Evolutionary conservation across 2,329 filamentous ascomycete species (phyloP).

Genomic region (Fusarium pseudonygamai): DNA sequence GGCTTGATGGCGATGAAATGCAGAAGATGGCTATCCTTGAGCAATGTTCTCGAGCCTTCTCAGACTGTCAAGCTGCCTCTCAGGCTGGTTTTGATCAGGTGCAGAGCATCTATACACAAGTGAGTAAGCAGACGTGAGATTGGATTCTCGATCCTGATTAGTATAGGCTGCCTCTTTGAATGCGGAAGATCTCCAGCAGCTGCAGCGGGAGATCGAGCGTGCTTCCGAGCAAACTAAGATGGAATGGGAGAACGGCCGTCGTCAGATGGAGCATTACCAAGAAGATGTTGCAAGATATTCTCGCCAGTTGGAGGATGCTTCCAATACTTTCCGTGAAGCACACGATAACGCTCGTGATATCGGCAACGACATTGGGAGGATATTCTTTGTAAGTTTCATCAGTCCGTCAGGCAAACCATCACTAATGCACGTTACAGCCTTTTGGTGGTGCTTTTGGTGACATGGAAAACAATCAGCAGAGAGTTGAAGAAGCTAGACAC

Average conservation of each 20-base stretch:
- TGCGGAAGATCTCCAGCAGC: not conserved
- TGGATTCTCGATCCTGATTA: not conserved
- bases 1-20: too few relatives aligned
- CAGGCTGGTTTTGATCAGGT: not conserved
- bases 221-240: not conserved
- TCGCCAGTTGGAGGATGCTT: not conserved
- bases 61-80: not conserved
- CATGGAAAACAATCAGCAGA: too few relatives aligned
- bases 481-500: not conserved
- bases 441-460: not conserved
- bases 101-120: not conserved
- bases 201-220: not conserved
- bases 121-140: fast-evolving
- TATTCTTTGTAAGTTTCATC: not conserved
- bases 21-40: not conserved
- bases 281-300: not conserved
- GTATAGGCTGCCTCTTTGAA: not conserved
- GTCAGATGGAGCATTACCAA: not conserved
- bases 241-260: not conserved
- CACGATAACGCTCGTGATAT: not conserved
- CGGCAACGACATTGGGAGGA: not conserved
- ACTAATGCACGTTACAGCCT: not conserved
- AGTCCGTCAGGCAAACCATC: too few relatives aligned
- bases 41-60: not conserved
- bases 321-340: not conserved